Conservation (phyloP, 2,329 filamentous ascomycete species). For the Drechslerella dactyloides region DNA sequence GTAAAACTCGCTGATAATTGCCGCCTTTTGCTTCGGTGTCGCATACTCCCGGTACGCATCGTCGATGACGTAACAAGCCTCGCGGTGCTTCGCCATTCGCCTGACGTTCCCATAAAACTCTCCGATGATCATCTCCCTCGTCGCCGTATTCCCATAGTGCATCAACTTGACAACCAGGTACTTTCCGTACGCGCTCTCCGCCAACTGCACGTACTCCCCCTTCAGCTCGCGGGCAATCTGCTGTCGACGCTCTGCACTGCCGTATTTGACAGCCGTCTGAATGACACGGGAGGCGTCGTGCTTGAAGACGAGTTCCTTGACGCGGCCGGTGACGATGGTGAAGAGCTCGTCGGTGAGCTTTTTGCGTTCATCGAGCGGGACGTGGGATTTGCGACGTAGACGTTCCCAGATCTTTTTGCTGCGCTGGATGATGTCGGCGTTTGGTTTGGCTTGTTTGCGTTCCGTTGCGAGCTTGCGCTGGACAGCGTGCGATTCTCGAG, state of each 20-base stretch:
- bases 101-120: constrained; percentile 95
- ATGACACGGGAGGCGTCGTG: constrained; percentile 96
- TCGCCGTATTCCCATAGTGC: constrained; percentile 86
- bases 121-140: constrained; percentile 84
- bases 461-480: constrained; percentile 88
- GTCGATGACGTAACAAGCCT: constrained; percentile 96
- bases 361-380: constrained; percentile 86
- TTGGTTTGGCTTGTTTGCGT: constrained; percentile 88
- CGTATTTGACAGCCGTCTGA: constrained; percentile 96
- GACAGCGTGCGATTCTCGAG: constrained; percentile 87
- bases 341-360: constrained; percentile 88
- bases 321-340: constrained; percentile 83
- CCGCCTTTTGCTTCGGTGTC: constrained; percentile 82
- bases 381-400: constrained; percentile 88
- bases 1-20: constrained; percentile 92
- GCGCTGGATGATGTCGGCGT: constrained; percentile 84
- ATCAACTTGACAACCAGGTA: constrained; percentile 95
- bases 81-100: constrained; percentile 91
- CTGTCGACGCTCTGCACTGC: constrained; percentile 80
- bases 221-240: constrained; percentile 85
- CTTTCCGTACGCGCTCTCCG: constrained; percentile 95
- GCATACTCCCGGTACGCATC: constrained; percentile 92
- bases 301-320: constrained; percentile 97
- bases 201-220: constrained; percentile 81
- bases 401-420: constrained; percentile 98